phyloP scores from a whole-genome alignment of 805 yeast genomes.

The Cyberlindnera xishuangbannaensis region DNA sequence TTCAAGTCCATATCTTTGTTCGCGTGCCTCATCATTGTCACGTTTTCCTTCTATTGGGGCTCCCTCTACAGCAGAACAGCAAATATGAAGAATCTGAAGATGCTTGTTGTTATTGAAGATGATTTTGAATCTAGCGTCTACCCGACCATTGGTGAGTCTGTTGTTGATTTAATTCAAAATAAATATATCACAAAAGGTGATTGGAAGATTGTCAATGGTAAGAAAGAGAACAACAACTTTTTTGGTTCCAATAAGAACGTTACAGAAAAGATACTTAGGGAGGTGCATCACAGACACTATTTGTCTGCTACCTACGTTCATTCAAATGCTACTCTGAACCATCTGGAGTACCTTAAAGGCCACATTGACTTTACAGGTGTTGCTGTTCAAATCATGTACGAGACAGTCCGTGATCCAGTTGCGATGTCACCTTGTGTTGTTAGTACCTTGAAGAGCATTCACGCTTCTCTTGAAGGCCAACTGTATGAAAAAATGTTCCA shows the following conservation, averaged over 20 bases:
- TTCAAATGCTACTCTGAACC: constrained; percentile 27
- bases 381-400: constrained; percentile 42
- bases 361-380: constrained; percentile 29
- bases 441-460: constrained; percentile 37
- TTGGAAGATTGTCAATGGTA: constrained; percentile 27
- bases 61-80: constrained; percentile 27
- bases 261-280: constrained; percentile 33
- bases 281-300: constrained; percentile 48
- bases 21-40: constrained; percentile 30
- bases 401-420: constrained; percentile 58
- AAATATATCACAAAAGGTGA: constrained; percentile 31
- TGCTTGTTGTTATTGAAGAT: constrained; percentile 31
- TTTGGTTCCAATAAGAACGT: constrained; percentile 20
- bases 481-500: constrained; percentile 17
- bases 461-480: constrained; percentile 22
- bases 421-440: constrained; percentile 40
- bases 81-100: constrained; percentile 22
- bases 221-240: constrained; percentile 21
- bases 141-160: constrained; percentile 26
- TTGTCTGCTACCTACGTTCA: constrained; percentile 60
- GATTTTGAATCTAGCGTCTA: constrained; percentile 19
- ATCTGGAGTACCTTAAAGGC: constrained; percentile 6
- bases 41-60: constrained; percentile 35
- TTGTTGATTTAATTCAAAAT: constrained; percentile 1
- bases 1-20: constrained; percentile 23